Conservation (phyloP, 305 asterid genomes). For the Fraxinus baroniana region DNA sequence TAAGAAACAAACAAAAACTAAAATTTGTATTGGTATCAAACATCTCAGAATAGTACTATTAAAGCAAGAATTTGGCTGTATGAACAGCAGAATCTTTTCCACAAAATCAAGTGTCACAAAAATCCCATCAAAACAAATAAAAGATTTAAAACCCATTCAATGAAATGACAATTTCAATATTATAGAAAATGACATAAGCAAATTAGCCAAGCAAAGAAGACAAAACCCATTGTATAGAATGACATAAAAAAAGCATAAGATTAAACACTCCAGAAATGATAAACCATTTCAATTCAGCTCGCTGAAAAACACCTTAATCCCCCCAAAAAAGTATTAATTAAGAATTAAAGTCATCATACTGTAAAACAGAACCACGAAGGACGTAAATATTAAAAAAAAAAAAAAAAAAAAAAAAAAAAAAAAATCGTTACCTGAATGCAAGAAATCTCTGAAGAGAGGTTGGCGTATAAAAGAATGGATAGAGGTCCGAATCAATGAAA, state of each 20-base stretch:
- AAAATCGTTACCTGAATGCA: conserved; percentile 31
- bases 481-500: background rate
- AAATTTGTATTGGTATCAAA: background rate
- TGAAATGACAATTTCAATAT: background rate
- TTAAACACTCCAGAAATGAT: background rate
- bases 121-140: conserved; percentile 4
- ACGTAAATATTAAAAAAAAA: background rate
- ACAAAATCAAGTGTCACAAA: background rate
- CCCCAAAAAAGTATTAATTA: background rate
- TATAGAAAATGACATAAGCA: background rate
- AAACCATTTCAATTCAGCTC: conserved; percentile 3
- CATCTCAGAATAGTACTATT: background rate
- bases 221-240: background rate
- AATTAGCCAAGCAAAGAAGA: background rate
- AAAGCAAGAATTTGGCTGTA: background rate
- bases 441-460: conserved; percentile 12
- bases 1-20: background rate
- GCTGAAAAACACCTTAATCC: conserved; percentile 3
- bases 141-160: background rate
- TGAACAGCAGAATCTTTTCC: background rate
- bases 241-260: background rate
- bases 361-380: background rate
- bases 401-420: conserved; percentile 11
- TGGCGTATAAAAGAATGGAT: background rate
- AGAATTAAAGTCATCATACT: background rate